Conservation (phyloP, 176 grass and related monocot species). For the Aegilops tauschii region DNA sequence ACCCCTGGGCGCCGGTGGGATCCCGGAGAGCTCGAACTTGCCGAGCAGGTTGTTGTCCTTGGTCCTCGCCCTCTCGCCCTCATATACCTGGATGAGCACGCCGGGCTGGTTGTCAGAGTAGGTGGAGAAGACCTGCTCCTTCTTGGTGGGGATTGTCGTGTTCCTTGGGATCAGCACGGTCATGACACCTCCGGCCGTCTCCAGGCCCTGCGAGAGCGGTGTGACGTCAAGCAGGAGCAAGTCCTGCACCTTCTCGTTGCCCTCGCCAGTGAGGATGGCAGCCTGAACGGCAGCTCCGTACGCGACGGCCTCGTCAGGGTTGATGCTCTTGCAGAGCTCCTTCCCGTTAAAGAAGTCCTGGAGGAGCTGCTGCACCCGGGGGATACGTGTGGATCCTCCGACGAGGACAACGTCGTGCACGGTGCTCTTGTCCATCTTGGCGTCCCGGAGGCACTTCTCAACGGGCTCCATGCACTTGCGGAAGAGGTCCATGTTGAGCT, state of each 20-base stretch:
- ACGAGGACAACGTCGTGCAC: slow-evolving; percentile 87
- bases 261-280: slow-evolving; percentile 83
- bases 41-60: slow-evolving; percentile 85
- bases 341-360: slow-evolving; percentile 98
- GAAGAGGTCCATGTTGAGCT: slow-evolving; percentile 98
- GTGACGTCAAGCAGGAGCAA: slow-evolving; percentile 77
- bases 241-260: slow-evolving; percentile 88
- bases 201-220: slow-evolving; percentile 67
- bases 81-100: slow-evolving; percentile 92
- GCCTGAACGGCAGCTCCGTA: slow-evolving; percentile 90
- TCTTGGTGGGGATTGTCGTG: slow-evolving; percentile 89
- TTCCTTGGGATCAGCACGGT: slow-evolving; percentile 78
- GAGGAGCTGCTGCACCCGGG: slow-evolving; percentile 81
- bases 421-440: slow-evolving; percentile 94
- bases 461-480: slow-evolving; percentile 90
- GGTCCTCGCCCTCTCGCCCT: slow-evolving; percentile 76
- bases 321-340: slow-evolving; percentile 98
- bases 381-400: slow-evolving; percentile 87
- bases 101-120: slow-evolving; percentile 92
- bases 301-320: slow-evolving; percentile 96
- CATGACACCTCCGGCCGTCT: slow-evolving; percentile 83
- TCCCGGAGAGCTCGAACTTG: slow-evolving; percentile 91
- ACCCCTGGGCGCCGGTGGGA: slow-evolving; percentile 71
- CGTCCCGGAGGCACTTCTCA: slow-evolving; percentile 92
- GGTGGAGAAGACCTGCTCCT: slow-evolving; percentile 92